These are phyloP conservation scores for Mycena filopes DNA, from an alignment of 768 basidiomycete genomes.

Conservation along the genomic window DNA sequence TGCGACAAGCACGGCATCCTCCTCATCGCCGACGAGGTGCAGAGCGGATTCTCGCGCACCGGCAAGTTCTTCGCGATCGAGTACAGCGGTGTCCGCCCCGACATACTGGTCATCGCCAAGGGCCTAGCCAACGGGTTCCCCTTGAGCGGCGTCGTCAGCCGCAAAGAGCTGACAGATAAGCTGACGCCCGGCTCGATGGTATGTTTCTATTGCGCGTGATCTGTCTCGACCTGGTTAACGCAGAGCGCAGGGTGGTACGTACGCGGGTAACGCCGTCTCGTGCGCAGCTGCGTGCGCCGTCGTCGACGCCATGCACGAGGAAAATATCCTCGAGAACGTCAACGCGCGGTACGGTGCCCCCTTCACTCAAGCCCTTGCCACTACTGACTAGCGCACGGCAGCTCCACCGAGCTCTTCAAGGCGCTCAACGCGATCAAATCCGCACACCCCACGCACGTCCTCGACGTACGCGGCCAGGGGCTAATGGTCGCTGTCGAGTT, in stretches of 20 bases:
- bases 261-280: slow-evolving; percentile 91
- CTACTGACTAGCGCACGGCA: slow-evolving; percentile 38
- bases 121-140: slow-evolving; percentile 95
- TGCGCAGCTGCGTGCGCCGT: slow-evolving; percentile 93
- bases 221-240: slow-evolving; percentile 17
- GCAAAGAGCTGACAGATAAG: slow-evolving; percentile 83
- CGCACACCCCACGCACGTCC: slow-evolving; percentile 67
- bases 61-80: slow-evolving; percentile 86
- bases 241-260: slow-evolving; percentile 77
- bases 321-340: slow-evolving; percentile 87
- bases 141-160: slow-evolving; percentile 84
- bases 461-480: slow-evolving; percentile 90
- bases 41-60: slow-evolving; percentile 90
- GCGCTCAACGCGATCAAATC: slow-evolving; percentile 68
- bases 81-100: slow-evolving; percentile 86
- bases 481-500: slow-evolving; percentile 92
- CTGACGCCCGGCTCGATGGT: slow-evolving; percentile 86
- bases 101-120: slow-evolving; percentile 92
- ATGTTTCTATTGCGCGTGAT: slow-evolving; percentile 26
- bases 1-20: slow-evolving; percentile 90
- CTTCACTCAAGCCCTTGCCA: background rate
- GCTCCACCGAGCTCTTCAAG: slow-evolving; percentile 78
- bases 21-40: slow-evolving; percentile 88
- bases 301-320: slow-evolving; percentile 78
- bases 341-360: slow-evolving; percentile 62